Evolutionary conservation across 73 alveolate species (phyloP).

Genomic region (Blepharisma japonicum): DNA sequence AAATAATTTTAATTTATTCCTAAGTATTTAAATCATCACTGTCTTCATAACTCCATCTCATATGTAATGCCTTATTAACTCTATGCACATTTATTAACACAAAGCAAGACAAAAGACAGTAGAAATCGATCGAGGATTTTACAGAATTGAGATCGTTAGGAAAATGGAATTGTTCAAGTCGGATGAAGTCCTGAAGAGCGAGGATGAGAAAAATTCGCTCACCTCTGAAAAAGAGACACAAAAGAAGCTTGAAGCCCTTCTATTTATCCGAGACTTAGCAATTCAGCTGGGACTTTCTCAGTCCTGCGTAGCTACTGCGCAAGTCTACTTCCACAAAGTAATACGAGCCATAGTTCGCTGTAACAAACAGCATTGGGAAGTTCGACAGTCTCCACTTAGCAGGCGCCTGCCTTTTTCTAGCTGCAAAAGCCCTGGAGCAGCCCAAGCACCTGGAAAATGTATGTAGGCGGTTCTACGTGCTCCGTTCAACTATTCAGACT

Average conservation of each 20-base stretch:
- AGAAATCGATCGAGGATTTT: too few relatives aligned
- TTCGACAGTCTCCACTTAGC: neutral
- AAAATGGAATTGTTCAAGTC: too few relatives aligned
- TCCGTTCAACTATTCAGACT: neutral
- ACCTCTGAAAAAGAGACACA: too few relatives aligned
- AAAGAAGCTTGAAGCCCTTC: neutral
- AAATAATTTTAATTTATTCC: too few relatives aligned
- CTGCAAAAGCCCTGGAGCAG: slow-evolving; percentile 4
- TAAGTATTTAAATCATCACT: too few relatives aligned
- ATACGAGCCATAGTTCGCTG: neutral
- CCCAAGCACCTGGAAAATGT: slow-evolving; percentile 5
- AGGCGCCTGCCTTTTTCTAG: neutral
- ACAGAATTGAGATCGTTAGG: too few relatives aligned
- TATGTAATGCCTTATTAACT: too few relatives aligned
- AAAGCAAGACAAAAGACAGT: too few relatives aligned
- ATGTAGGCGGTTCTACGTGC: neutral
- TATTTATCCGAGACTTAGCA: slow-evolving; percentile 6
- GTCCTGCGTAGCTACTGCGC: slow-evolving; percentile 9
- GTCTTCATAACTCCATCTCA: too few relatives aligned
- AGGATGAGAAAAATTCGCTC: too few relatives aligned
- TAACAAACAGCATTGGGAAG: neutral
- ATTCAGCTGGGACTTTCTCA: slow-evolving; percentile 14
- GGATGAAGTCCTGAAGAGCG: too few relatives aligned
- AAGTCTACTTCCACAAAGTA: slow-evolving; percentile 22
- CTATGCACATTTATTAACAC: too few relatives aligned